These are phyloP conservation scores for Keqinozyma sinolaborantium DNA, from an alignment of 1,139 yeast species.

Conservation along the genomic window DNA sequence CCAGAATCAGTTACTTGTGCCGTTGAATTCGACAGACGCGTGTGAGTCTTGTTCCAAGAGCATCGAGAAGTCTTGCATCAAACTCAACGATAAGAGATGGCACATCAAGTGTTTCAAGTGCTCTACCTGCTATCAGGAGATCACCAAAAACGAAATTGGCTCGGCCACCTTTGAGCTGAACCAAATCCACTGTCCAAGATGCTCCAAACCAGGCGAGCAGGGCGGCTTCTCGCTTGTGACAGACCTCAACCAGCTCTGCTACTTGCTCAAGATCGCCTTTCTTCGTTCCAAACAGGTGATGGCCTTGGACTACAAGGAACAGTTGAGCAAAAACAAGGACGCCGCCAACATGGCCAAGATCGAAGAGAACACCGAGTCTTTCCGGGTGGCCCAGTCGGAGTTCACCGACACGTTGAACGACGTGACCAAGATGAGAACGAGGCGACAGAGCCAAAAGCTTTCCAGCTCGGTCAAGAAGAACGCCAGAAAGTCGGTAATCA, in stretches of 20 bases:
- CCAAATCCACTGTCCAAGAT: constrained; percentile 52
- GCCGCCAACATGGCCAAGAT: constrained; percentile 12
- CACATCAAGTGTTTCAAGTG: constrained; percentile 74
- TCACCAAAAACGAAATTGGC: constrained; percentile 31
- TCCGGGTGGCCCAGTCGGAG: constrained; percentile 28
- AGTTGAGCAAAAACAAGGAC: constrained; percentile 3
- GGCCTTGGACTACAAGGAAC: constrained; percentile 16
- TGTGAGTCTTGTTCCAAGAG: constrained; percentile 71
- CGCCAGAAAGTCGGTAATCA: constrained; percentile 41
- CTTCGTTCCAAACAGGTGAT: constrained; percentile 74
- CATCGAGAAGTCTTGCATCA: constrained; percentile 78
- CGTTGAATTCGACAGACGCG: constrained; percentile 70
- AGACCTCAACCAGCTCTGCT: constrained; percentile 69
- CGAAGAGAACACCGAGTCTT: constrained; percentile 15
- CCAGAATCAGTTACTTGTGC: constrained; percentile 37
- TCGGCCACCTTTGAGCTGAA: constrained; percentile 24
- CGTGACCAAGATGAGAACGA: constrained; percentile 71
- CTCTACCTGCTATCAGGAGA: constrained; percentile 42
- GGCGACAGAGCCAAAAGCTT: constrained; percentile 65
- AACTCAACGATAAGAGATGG: constrained; percentile 73
- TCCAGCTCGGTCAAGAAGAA: constrained; percentile 52
- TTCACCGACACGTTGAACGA: constrained; percentile 73
- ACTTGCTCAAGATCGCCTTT: constrained; percentile 78
- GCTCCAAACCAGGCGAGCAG: constrained; percentile 36
- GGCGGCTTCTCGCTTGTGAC: constrained; percentile 64